Percentiles rank a stretch among this genome's conserved stretches.
Evolutionary conservation across 2,329 filamentous ascomycete species (phyloP).

Genomic region (Exophiala phaeomuriformis): DNA sequence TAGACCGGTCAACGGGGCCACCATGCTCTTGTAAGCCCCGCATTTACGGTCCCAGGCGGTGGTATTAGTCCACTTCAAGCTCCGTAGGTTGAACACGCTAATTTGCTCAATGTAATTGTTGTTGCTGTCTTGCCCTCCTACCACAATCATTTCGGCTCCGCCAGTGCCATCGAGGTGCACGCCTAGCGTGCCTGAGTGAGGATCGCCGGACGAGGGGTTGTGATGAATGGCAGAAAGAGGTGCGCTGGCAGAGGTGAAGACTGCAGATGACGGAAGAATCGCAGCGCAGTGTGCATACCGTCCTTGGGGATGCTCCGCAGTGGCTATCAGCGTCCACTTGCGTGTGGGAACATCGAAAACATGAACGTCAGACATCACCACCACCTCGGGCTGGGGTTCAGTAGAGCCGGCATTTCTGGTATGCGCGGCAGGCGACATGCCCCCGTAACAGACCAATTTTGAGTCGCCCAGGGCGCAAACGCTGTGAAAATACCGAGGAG

Average conservation of each 20-base stretch:
- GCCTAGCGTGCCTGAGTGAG: slow-evolving; percentile 81
- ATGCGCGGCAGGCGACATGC: slow-evolving; percentile 71
- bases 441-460: slow-evolving; percentile 95
- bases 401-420: slow-evolving; percentile 1
- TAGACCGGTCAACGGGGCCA: slow-evolving; percentile 62
- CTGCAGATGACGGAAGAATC: slow-evolving; percentile 78
- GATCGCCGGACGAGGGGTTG: slow-evolving; percentile 72
- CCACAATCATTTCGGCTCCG: slow-evolving; percentile 93
- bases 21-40: slow-evolving; percentile 91
- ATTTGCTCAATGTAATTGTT: slow-evolving; percentile 99
- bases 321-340: slow-evolving; percentile 72
- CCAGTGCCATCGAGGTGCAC: slow-evolving; percentile 84
- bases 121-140: slow-evolving; percentile 91
- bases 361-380: slow-evolving; percentile 97
- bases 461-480: slow-evolving; percentile 89
- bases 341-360: slow-evolving; percentile 80
- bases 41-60: slow-evolving; percentile 83
- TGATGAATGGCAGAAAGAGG: slow-evolving; percentile 82
- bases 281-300: slow-evolving; percentile 95
- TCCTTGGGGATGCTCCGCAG: slow-evolving; percentile 78
- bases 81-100: slow-evolving; percentile 93
- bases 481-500: slow-evolving; percentile 93
- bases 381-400: slow-evolving; percentile 74
- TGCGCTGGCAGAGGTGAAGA: slow-evolving; percentile 76
- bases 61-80: slow-evolving; percentile 90